Conservation (phyloP, 2,329 filamentous ascomycete species). For the Alternaria ventricosa region DNA sequence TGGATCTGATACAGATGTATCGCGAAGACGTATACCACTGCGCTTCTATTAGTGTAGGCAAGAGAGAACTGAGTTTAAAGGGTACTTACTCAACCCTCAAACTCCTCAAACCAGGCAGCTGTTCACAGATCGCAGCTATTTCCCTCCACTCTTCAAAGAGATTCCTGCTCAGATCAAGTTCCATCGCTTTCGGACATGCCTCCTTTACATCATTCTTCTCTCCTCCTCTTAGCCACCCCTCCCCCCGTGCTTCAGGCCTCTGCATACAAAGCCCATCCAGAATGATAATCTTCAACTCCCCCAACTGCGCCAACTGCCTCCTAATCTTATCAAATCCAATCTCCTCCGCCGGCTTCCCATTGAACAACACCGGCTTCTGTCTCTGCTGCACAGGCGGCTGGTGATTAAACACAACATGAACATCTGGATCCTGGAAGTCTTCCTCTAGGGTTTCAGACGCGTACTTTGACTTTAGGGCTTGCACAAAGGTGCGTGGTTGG, state of each 20-base stretch:
- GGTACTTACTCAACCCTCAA: conserved; percentile 73
- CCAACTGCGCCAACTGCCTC: conserved; percentile 75
- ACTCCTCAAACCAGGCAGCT: conserved; percentile 69
- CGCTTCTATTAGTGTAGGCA: background rate
- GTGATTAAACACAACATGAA: conserved; percentile 39
- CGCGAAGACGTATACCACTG: conserved; percentile 76
- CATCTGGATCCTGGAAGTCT: conserved; percentile 46
- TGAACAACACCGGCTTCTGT: conserved; percentile 68
- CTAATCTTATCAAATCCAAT: conserved; percentile 95
- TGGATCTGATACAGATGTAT: conserved; percentile 29
- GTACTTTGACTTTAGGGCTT: conserved; percentile 85
- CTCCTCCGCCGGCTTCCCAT: conserved; percentile 87
- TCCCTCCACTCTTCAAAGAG: conserved; percentile 72
- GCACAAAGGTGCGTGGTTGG: conserved; percentile 72
- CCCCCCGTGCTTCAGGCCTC: conserved; percentile 36
- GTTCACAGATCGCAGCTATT: conserved; percentile 72
- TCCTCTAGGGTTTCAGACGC: conserved; percentile 55
- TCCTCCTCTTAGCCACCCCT: conserved; percentile 32
- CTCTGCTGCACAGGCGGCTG: conserved; percentile 19
- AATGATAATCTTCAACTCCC: conserved; percentile 80
- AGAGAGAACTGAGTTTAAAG: background rate
- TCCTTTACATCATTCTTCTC: conserved; percentile 58
- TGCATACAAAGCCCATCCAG: conserved; percentile 76
- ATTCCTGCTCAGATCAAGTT: conserved; percentile 87
- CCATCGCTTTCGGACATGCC: conserved; percentile 65